phyloP scores from a whole-genome alignment of 2,329 filamentous ascomycete genomes.

The Talaromyces funiculosus region DNA sequence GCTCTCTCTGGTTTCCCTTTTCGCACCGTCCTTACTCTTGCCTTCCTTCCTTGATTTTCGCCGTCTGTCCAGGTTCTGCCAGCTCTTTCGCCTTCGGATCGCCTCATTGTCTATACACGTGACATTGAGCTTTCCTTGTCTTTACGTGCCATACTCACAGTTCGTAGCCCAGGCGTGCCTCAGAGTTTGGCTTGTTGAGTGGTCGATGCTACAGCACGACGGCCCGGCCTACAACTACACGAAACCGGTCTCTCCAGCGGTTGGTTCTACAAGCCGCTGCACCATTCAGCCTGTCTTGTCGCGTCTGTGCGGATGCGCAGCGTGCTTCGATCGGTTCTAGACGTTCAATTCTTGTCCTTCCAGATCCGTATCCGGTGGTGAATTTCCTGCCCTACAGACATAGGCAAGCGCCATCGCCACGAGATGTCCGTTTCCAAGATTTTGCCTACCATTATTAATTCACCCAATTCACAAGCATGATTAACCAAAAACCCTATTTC shows the following conservation, averaged over 20 bases:
- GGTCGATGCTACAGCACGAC: neutral
- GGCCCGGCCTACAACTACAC: neutral
- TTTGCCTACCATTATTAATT: neutral
- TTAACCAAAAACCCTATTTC: neutral
- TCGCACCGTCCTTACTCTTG: neutral
- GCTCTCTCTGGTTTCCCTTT: neutral
- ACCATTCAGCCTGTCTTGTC: conserved; percentile 2
- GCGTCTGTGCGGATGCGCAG: neutral
- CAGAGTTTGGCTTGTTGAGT: neutral
- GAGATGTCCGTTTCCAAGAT: neutral
- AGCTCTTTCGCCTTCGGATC: neutral
- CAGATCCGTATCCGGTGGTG: neutral
- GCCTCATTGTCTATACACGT: conserved; percentile 9
- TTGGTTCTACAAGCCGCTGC: neutral
- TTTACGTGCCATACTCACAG: no score
- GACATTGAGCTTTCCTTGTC: conserved; percentile 1
- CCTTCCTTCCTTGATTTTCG: neutral
- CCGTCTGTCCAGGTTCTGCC: neutral
- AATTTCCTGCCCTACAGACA: neutral
- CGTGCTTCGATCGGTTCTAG: neutral
- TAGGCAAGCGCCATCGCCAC: neutral
- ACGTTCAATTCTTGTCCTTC: neutral
- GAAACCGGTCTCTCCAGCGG: neutral
- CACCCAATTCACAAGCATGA: conserved; percentile 1
- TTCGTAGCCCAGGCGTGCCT: no score